phyloP scores from a whole-genome alignment of 768 basidiomycete species.

The Leucocoprinus birnbaumii region DNA sequence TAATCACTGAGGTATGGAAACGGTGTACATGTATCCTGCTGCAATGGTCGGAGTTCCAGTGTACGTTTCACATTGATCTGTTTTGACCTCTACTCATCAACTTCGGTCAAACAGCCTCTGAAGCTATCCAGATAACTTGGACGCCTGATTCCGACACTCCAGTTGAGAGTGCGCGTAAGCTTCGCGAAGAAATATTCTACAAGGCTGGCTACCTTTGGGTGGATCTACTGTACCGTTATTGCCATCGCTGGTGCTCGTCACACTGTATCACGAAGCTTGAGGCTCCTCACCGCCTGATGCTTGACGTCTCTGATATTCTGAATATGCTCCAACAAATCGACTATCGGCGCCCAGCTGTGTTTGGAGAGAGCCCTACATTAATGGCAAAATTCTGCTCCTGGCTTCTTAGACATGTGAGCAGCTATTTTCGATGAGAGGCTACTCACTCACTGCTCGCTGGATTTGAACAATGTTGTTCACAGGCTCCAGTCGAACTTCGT shows the following conservation, averaged over 20 bases:
- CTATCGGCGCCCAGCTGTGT: not conserved
- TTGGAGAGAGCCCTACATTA: not conserved
- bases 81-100: not conserved
- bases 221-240: not conserved
- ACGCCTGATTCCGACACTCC: not conserved
- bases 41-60: not conserved
- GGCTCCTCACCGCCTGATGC: not conserved
- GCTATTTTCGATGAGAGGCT: too few relatives aligned
- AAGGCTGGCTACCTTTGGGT: not conserved
- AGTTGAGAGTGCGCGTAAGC: not conserved
- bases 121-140: not conserved
- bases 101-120: not conserved
- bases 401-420: conserved; percentile 4
- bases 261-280: not conserved
- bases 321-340: not conserved
- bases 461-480: not conserved
- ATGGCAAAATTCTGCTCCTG: not conserved
- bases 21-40: not conserved
- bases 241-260: not conserved
- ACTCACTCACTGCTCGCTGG: too few relatives aligned
- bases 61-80: not conserved
- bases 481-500: conserved; percentile 5
- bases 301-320: not conserved
- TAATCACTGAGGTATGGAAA: not conserved
- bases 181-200: not conserved